Conservation (phyloP, 768 basidiomycete genomes). For the Mycena haematopus region DNA sequence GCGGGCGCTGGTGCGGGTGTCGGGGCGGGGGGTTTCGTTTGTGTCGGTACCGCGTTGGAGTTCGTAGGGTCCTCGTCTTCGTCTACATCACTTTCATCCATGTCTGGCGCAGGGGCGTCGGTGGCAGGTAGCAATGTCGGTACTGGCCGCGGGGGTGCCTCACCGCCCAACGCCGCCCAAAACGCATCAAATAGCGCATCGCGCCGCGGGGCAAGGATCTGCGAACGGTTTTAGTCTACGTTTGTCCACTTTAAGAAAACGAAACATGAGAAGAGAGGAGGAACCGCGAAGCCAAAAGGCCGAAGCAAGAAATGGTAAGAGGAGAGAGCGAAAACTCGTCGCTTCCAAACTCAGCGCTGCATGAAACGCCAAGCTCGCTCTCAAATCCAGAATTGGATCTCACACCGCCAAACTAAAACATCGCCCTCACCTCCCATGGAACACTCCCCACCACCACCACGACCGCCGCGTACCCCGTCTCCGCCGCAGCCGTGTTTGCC, state of each 20-base stretch:
- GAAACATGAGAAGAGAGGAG: too few species aligned
- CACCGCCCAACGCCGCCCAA: constrained; percentile 80
- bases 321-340: too few species aligned
- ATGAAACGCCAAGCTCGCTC: too few species aligned
- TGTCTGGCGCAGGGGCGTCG: background rate
- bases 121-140: too few species aligned
- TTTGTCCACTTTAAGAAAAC: background rate
- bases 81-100: too few species aligned
- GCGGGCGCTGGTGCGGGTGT: constrained; percentile 8
- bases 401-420: too few species aligned
- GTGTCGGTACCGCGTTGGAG: background rate
- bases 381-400: too few species aligned
- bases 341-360: too few species aligned
- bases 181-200: constrained; percentile 63
- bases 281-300: too few species aligned
- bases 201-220: constrained; percentile 34
- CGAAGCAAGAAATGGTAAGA: too few species aligned
- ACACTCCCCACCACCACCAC: constrained; percentile 85
- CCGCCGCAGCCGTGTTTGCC: constrained; percentile 57
- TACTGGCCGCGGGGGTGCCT: background rate
- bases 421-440: constrained; percentile 50
- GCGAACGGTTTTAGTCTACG: constrained; percentile 3
- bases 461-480: constrained; percentile 84
- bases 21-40: background rate
- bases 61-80: too few species aligned